Base-by-base conservation (phyloP, 495 filamentous ascomycete species). In the Chaetomidium leptoderma region DNA sequence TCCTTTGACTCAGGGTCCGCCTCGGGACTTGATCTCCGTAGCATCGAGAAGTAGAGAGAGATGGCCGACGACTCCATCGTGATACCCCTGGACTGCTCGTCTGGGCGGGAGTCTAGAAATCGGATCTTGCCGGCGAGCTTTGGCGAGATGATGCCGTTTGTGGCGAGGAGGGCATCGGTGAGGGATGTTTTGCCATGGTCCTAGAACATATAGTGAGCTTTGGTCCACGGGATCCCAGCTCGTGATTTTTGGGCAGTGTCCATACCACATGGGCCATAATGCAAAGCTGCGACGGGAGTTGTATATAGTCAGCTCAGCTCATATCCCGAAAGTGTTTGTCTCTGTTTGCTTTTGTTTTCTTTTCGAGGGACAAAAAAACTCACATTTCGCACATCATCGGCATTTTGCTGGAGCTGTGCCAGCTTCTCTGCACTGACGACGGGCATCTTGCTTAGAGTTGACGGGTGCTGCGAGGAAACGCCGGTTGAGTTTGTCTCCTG, bases 1-100 rank as follows among this genome's bases (percentile, higher is more conserved):
- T 97, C 92, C 64, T 89, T 87, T 14, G 84, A 77, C 53, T 83
- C 78, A 1, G 89, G 89, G 23, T 78, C 64, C 10, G 83, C 83
- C 6, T 93, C 87, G 13, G 86, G 83, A 10, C 81, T 73, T 37
- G 83, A 70, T 52, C 88, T 81, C 61, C 80, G 68, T 47, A 92
- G 75, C 80, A 99, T 89, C 26, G 91, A 92, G 74, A 99, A 97
- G 77, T 89, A 93, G 47, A 99, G 76, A 4, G 95, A 97, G 58
- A 99, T 99, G 53, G 93, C 93, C 16, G 92, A 97, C 0, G 95
- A 97, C 72, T 99, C 93, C 93, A 99, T 99, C 11, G 93, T 99
- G 65, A 99, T 99, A 32, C 93, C 95, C 43, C 93, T 87, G 9
- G 91, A 82, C 75, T 99, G 93, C 73, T 99, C 93, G 75, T 99